These are phyloP conservation scores for Pulveroboletus frians DNA, from an alignment of 768 basidiomycete genomes.

Conservation along the genomic window DNA sequence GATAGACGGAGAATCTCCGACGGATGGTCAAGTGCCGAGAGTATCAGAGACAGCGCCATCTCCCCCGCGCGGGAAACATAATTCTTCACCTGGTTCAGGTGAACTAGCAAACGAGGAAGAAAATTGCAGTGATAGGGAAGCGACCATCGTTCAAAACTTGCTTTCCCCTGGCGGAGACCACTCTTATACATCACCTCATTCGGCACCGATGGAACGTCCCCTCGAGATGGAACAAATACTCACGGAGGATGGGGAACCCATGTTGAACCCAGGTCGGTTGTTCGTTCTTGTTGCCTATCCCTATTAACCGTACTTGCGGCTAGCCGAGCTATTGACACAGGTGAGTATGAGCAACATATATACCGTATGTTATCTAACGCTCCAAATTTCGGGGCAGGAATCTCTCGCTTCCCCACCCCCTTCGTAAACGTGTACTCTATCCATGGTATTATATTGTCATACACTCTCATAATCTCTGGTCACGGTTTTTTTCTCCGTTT, in stretches of 20 bases:
- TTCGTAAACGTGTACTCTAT: constrained; percentile 35
- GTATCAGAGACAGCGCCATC: constrained; percentile 7
- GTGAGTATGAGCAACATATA: constrained; percentile 29
- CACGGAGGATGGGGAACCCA: constrained; percentile 60
- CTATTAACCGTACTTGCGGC: constrained; percentile 2
- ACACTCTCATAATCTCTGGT: constrained; percentile 16
- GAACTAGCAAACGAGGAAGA: constrained; percentile 7
- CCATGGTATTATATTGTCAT: constrained; percentile 17
- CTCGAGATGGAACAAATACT: constrained; percentile 51
- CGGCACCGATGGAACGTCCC: constrained; percentile 29
- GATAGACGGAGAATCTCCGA: constrained; percentile 27
- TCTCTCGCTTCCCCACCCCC: constrained; percentile 70
- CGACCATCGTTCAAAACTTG: constrained; percentile 8
- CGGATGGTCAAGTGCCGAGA: constrained; percentile 4
- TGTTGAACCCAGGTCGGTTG: constrained; percentile 60
- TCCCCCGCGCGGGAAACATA: not conserved
- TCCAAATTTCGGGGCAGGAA: constrained; percentile 38
- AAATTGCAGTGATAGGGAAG: constrained; percentile 14
- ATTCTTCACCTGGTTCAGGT: constrained; percentile 6
- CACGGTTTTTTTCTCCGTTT: constrained; percentile 2
- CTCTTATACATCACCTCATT: constrained; percentile 26
- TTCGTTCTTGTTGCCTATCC: not conserved
- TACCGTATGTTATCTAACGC: constrained; percentile 27
- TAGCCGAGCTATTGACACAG: constrained; percentile 60
- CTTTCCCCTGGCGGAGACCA: constrained; percentile 20